Evolutionary conservation across 805 yeast species (phyloP).

Genomic region (Teunomyces barrocoloradensis): DNA sequence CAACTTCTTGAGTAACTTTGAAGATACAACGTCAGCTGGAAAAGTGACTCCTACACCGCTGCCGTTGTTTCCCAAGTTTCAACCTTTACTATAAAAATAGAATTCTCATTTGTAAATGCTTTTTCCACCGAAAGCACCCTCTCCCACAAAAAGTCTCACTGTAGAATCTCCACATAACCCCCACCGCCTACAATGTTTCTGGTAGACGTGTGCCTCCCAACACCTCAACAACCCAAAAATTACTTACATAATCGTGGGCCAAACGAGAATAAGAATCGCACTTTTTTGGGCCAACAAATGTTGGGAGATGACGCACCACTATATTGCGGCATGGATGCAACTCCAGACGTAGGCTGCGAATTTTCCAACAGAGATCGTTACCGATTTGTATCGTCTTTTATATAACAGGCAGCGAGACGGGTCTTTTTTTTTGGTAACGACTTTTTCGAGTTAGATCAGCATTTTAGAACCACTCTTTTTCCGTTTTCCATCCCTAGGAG

Average conservation of each 20-base stretch:
- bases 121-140: not conserved
- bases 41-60: slow-evolving; percentile 17
- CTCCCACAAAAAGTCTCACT: not conserved
- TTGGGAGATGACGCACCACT: slow-evolving; percentile 10
- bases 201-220: not conserved
- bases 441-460: slow-evolving; percentile 1
- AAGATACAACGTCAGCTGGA: slow-evolving; percentile 13
- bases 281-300: slow-evolving; percentile 17
- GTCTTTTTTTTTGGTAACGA: slow-evolving; percentile 1
- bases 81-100: slow-evolving; percentile 22
- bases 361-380: not conserved
- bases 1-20: slow-evolving; percentile 20
- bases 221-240: slow-evolving; percentile 4
- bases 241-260: slow-evolving; percentile 7
- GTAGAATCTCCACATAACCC: not conserved
- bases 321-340: slow-evolving; percentile 1
- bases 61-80: slow-evolving; percentile 26
- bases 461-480: slow-evolving; percentile 1
- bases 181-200: no score
- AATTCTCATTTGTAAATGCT: no score
- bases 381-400: not conserved
- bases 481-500: slow-evolving; percentile 5
- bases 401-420: not conserved
- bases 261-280: slow-evolving; percentile 3
- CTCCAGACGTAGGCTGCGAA: slow-evolving; percentile 1